Evolutionary conservation across 352 stramenopile species (phyloP), one percentile per base, ranked within the genome.

Genomic region (Phytophthora meadii): DNA sequence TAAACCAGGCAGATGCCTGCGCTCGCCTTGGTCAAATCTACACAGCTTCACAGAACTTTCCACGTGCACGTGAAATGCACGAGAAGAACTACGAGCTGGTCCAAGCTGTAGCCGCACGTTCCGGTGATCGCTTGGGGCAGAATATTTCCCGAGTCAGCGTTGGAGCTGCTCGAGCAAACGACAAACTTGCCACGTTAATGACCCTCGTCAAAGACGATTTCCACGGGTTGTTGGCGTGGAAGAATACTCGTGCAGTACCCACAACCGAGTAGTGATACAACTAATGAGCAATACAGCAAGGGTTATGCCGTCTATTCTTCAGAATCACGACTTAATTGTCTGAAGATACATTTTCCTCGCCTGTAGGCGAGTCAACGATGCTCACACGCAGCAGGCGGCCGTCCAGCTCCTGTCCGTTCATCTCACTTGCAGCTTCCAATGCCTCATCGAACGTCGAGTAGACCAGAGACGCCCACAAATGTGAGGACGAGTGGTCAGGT

Each of bases 21-120:
- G 77, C 86, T 14, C 84, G 85, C 30, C 87, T 98, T 10, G 92
- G 92, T 0, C 78, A 93, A 32, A 93, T 97, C 50, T 94, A 94
- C 65, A 93, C 84, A 12, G 70, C 81, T 46, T 85, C 84, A 5
- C 82, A 89, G 36, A 88, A 97, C 49, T 94, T 94, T 56, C 67
- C 76, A 8, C 81, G 78, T 9, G 93, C 92, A 2, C 72, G 95
- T 1, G 84, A 96, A 58, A 97, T 94, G 77, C 94, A 94, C 65
- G 88, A 96, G 58, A 92, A 94, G 37, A 96, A 94, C 70, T 94
- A 97, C 58, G 87, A 97, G 61, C 71, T 96, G 17, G 76, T 92
- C 8, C 82, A 83, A 24, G 79, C 70, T 10, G 67, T 88, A 37
- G 72, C 72, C 8, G 57, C 77, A 10, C 74, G 70, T 34, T 74